Evolutionary conservation across 345 rosid species (phyloP), one percentile per base, ranked within the genome.

Genomic region (Brassica carinata): DNA sequence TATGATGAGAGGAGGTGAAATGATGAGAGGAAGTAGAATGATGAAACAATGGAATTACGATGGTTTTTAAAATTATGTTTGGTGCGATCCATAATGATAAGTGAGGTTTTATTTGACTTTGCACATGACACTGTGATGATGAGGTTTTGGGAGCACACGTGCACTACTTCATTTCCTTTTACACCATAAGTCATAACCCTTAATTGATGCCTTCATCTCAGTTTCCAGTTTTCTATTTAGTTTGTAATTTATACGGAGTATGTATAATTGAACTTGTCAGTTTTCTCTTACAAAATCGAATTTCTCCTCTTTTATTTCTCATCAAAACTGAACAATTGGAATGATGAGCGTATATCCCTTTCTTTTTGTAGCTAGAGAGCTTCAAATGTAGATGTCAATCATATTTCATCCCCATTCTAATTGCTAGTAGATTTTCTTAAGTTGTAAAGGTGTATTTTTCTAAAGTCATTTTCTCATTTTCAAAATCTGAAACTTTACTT

Each of bases 101-200:
- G 23, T 65, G 81, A 38, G 17, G 65, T 15, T 38, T 29, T 10
- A 31, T 78, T 72, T 78, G 55, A 67, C 17, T 43, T 59, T 23
- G 78, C 82, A 79, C 74, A 79, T 79, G 82, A 73, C 78, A 30
- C 30, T 67, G 61, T 79, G 73, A 79, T 79, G 82, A 79, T 79
- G 77, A 73, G 63, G 82, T 43, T 73, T 79, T 73, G 69, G 14
- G 68, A 67, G 55, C 78, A 79, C 82, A 79, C 82, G 82, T 79
- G 82, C 78, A 79, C 48, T 43, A 15, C 53, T 73, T 18, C 74
- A 38, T 57, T 30, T 40, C 67, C 36, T 72, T 78, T 57, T 72
- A 15, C 65, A 63, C 76, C 75, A 14, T n/a, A 51, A 51, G 58
- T 51, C 77, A 65, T 27, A 65, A 3, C 59, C 61, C 71, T 26